These are phyloP conservation scores for Vinca major DNA, from an alignment of 305 asterid species.

Conservation along the genomic window DNA sequence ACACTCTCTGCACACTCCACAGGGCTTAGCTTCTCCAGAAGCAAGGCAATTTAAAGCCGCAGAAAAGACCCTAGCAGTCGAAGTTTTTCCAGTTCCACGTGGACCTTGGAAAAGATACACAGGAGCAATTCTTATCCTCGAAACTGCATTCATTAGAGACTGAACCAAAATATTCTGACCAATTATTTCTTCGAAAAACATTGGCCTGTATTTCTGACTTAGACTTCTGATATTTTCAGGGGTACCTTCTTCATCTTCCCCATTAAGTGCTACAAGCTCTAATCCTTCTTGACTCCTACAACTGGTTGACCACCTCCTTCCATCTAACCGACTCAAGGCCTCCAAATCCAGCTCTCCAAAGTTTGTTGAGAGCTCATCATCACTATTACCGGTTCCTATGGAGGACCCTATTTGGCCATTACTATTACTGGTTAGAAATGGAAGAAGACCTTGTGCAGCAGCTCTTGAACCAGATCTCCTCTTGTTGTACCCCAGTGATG, in stretches of 20 bases:
- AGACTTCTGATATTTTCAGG: slow-evolving; percentile 54
- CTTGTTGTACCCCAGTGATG: slow-evolving; percentile 46
- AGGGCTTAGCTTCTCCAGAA: slow-evolving; percentile 63
- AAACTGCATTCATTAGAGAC: slow-evolving; percentile 55
- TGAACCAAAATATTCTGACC: slow-evolving; percentile 71
- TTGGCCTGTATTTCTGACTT: slow-evolving; percentile 77
- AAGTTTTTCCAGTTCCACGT: slow-evolving; percentile 88
- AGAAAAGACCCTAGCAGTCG: slow-evolving; percentile 64
- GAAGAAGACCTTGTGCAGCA: slow-evolving; percentile 44
- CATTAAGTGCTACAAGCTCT: slow-evolving; percentile 42
- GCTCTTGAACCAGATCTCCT: slow-evolving; percentile 42
- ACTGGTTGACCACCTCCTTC: slow-evolving; percentile 72
- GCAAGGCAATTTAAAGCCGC: slow-evolving; percentile 88
- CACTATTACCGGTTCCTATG: slow-evolving; percentile 42
- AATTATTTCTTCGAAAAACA: slow-evolving; percentile 66
- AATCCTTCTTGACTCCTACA: slow-evolving; percentile 67
- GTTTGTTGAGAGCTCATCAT: slow-evolving; percentile 64
- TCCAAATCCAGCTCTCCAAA: slow-evolving; percentile 77
- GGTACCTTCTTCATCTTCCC: slow-evolving; percentile 35
- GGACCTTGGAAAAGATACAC: slow-evolving; percentile 87
- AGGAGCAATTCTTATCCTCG: slow-evolving; percentile 57
- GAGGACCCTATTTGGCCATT: slow-evolving; percentile 47
- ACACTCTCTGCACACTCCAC: slow-evolving; percentile 84
- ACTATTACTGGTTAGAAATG: slow-evolving; percentile 45
- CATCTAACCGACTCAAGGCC: slow-evolving; percentile 77